A percentile compares a stretch with the other conserved stretches of the same genome.
Conservation (phyloP, 495 filamentous ascomycete genomes). For the Aspergillus cavernicola region DNA sequence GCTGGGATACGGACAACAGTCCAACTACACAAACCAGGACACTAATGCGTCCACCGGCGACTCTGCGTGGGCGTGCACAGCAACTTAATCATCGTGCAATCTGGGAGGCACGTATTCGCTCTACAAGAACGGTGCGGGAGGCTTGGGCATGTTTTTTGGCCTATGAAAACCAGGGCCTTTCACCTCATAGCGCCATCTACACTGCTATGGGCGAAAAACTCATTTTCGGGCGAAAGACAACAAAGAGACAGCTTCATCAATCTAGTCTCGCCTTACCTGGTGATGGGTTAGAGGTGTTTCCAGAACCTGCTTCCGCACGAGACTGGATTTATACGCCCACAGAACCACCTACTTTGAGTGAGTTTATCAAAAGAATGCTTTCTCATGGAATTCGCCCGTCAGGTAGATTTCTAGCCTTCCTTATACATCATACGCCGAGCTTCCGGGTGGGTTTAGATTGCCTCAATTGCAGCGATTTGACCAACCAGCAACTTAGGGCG, state of each 20-base stretch:
- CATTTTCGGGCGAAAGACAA: slow-evolving; percentile 34
- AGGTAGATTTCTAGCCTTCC: slow-evolving; percentile 40
- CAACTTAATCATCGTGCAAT: slow-evolving; percentile 23
- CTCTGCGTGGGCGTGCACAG: slow-evolving; percentile 16
- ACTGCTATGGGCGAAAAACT: slow-evolving; percentile 61
- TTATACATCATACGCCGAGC: slow-evolving; percentile 43
- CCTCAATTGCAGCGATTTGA: slow-evolving; percentile 34
- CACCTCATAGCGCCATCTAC: slow-evolving; percentile 42
- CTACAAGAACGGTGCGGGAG: slow-evolving; percentile 66
- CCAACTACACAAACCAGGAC: slow-evolving; percentile 66
- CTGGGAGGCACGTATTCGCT: slow-evolving; percentile 60
- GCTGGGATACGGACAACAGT: slow-evolving; percentile 65
- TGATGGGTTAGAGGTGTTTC: slow-evolving; percentile 55
- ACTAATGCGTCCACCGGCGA: slow-evolving; percentile 24
- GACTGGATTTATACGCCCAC: slow-evolving; percentile 55
- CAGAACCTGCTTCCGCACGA: slow-evolving; percentile 52
- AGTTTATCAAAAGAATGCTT: slow-evolving; percentile 53
- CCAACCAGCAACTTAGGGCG: slow-evolving; percentile 29
- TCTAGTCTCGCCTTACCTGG: slow-evolving; percentile 47
- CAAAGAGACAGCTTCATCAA: slow-evolving; percentile 19
- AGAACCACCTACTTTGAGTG: slow-evolving; percentile 51
- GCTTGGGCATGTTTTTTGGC: slow-evolving; percentile 68
- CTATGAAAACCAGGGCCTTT: slow-evolving; percentile 39
- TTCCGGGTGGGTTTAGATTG: slow-evolving; percentile 40
- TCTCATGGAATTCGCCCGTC: slow-evolving; percentile 41